These are phyloP conservation scores for Auriscalpium vulgare DNA, from an alignment of 768 basidiomycete species.

Conservation along the genomic window DNA sequence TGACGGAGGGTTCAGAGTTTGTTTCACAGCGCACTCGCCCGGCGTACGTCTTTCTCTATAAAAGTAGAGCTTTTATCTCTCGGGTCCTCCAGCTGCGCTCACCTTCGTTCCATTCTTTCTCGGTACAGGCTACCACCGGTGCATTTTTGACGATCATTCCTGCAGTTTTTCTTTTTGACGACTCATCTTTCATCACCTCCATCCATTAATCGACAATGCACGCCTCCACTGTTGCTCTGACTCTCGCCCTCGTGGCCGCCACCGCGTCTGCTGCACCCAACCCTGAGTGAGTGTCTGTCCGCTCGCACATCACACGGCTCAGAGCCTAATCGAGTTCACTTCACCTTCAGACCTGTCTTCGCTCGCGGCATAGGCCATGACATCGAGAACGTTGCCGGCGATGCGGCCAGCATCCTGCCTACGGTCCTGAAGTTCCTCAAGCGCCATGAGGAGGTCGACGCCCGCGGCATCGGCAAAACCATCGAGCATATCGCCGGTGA, in stretches of 20 bases:
- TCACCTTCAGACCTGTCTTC: too few species aligned
- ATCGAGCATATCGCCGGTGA: background rate
- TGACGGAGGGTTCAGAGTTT: too few species aligned
- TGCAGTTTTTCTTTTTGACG: background rate
- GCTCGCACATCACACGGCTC: too few species aligned
- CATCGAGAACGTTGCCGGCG: background rate
- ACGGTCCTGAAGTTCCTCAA: background rate
- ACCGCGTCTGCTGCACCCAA: too few species aligned
- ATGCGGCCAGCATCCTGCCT: background rate
- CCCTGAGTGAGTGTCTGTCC: too few species aligned
- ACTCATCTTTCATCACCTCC: background rate
- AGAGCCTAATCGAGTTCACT: too few species aligned
- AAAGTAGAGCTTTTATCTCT: too few species aligned
- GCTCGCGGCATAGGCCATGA: background rate
- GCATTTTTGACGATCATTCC: background rate
- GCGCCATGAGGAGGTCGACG: background rate
- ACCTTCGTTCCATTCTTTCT: background rate
- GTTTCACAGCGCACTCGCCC: too few species aligned
- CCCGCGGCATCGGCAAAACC: background rate
- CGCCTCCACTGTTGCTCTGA: background rate
- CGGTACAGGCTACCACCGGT: background rate
- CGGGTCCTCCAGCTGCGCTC: background rate
- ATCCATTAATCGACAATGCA: background rate
- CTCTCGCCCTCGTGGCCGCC: background rate
- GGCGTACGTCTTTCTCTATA: too few species aligned